Evolutionary conservation across 2,329 filamentous ascomycete genomes (phyloP), one percentile per base, ranked within the genome.

Genomic region (Aspergillus niger): DNA sequence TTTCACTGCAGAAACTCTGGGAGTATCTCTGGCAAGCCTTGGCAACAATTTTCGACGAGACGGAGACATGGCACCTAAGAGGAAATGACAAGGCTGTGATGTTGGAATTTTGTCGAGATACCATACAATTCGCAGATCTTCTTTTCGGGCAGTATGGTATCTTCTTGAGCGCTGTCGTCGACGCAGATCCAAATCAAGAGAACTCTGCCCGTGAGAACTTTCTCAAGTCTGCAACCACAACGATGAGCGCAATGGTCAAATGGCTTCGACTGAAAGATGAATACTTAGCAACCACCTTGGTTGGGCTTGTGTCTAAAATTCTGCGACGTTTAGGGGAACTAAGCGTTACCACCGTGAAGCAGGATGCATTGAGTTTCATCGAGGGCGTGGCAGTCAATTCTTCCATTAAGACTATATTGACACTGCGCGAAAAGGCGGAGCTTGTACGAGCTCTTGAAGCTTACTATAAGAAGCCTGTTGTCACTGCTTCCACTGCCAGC

Each of bases 91-190:
- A 92, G 72, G 77, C 82, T 20, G 82, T 86, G 57, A 93, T 99
- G 91, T 89, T 92, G 69, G 89, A 97, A 59, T 97, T 98, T 70
- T 97, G 93, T 72, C 89, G 95, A 66, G 92, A 97, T 72, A 91
- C 91, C 13, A 99, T 99, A 86, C 92, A 98, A 69, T 91, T 97
- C 71, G 93, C 94, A 0, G 91, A 96, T 70, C 84, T 86, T 38
- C 83, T 97, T 1, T 91, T 98, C 71, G 88, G 91, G 43, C 89
- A 97, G 68, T 95, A 96, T 73, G 89, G 88, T 54, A 85, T 97
- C 60, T 88, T 99, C 64, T 86, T 91, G 2, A 90, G 89, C 49
- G 90, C 91, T 11, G 75, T 92, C 59, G 78, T 79, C 41, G 78
- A 79, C 55, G 77, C 78, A 24, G 77, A 79, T 57, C 73, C 71